These are phyloP conservation scores for Eutypa lata DNA, from an alignment of 2,329 filamentous ascomycete genomes.

Conservation along the genomic window DNA sequence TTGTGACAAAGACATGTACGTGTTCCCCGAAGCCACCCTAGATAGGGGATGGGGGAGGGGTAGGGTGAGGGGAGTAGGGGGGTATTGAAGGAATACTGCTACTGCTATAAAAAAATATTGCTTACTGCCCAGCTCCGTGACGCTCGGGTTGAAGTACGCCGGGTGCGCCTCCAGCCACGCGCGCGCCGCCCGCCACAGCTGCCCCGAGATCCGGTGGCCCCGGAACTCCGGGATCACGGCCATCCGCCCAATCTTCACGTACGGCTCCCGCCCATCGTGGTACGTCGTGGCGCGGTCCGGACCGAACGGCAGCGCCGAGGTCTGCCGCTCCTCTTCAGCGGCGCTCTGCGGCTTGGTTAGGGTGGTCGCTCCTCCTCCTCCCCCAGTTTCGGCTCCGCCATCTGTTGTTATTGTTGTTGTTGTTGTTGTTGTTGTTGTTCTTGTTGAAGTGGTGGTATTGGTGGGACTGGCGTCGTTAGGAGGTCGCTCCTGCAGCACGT, in stretches of 20 bases:
- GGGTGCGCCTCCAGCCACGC: constrained; percentile 65
- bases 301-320: constrained; percentile 18
- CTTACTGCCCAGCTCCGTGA: constrained; percentile 41
- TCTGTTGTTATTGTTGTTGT: too few relatives aligned
- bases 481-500: constrained; percentile 32
- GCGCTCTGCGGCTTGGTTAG: constrained; percentile 8
- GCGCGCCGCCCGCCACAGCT: constrained; percentile 65
- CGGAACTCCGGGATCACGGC: constrained; percentile 67
- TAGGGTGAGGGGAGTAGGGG: too few relatives aligned
- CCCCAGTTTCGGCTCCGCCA: too few relatives aligned
- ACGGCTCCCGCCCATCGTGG: constrained; percentile 66
- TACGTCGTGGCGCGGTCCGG: constrained; percentile 45
- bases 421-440: too few relatives aligned
- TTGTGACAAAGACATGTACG: too few relatives aligned
- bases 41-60: too few relatives aligned
- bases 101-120: too few relatives aligned
- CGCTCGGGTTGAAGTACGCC: constrained; percentile 49
- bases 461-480: constrained; percentile 10
- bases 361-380: too few relatives aligned
- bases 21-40: too few relatives aligned
- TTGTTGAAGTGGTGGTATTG: too few relatives aligned
- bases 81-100: too few relatives aligned
- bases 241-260: constrained; percentile 78
- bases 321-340: constrained; percentile 20
- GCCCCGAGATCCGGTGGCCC: constrained; percentile 59